Evolutionary conservation across 768 basidiomycete species (phyloP), one percentile per base, ranked within the genome.

Genomic region (Rhodotorula taiwanensis): DNA sequence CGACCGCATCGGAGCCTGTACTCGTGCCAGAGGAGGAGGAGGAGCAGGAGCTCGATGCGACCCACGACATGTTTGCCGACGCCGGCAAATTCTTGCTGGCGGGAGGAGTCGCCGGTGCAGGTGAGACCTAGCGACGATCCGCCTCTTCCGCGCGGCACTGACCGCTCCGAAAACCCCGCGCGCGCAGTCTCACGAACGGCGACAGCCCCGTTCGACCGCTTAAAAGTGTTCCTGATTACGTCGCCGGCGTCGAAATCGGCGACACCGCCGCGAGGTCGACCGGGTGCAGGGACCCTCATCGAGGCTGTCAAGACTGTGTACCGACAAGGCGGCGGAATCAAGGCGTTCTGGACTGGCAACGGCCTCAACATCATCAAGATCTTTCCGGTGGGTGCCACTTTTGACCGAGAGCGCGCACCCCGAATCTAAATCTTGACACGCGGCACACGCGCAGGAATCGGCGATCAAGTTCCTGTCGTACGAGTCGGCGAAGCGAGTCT

Each of bases 401-500:
- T 16, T 48, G n/a, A 27, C 25, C 23, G 28, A 16, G 5, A 7
- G 9, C n/a, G n/a, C n/a, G n/a, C n/a, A n/a, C n/a, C n/a, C n/a
- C n/a, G n/a, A n/a, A n/a, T n/a, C n/a, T n/a, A n/a, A n/a, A n/a
- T n/a, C n/a, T n/a, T n/a, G n/a, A 3, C 48, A 18, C 8, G 2
- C 11, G n/a, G n/a, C n/a, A n/a, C n/a, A 0, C 47, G 16, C 27
- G 18, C 70, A 77, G 76, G 94, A 98, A 79, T 97, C 91, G 51
- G 95, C 95, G 31, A 95, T 98, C 81, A 98, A 98, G 77, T 98
- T 99, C 79, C 85, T 93, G 70, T 76, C 88, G 6, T 98, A 98
- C 76, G 95, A 98, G 77, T 86, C 89, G 60, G 85, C 90, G 58
- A 99, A 98, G 87, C 87, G 88, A 18, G 80, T 90, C 55, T 92